Evolutionary conservation across 176 grass and related monocot genomes (phyloP), one percentile per base, ranked within the genome.

Genomic region (Triticum turgidum): DNA sequence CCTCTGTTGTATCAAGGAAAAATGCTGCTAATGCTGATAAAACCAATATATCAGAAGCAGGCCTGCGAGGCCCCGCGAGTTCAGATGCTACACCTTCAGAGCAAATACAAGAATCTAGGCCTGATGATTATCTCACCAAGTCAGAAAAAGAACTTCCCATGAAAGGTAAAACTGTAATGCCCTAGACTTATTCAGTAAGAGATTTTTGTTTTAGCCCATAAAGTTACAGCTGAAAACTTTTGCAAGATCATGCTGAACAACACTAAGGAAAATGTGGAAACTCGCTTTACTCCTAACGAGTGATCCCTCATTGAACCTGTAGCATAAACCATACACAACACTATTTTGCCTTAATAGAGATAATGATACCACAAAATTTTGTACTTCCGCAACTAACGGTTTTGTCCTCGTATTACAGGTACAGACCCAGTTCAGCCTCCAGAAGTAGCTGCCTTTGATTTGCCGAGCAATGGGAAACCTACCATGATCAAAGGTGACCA

Each of bases 361-460:
- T 82, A 77, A 47, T 21, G 29, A 37, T 47, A 25, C 35, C 27
- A 61, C 29, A 72, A 51, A 13, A 59, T 0, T 79, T 38, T 63
- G 41, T 51, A 11, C 27, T 78, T 47, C 78, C 22, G 47, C 8
- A 21, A 78, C 51, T 78, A 30, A 66, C 18, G 22, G 63, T 47
- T 47, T 11, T 38, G 29, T 39, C 21, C 34, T 81, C 21, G 61
- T 52, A 73, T 73, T 70, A 49, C 14, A 84, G 87, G 41, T 51
- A 63, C n/a, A 34, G 13, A 62, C 72, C 12, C 65, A 49, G 52
- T 79, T 39, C 65, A 72, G 20, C 14, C 54, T 84, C 42, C 52
- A 52, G 9, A 62, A 27, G 52, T 27, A 83, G 13, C 80, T 70
- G 42, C 63, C 21, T 58, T 69, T 67, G 71, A 87, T 76, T 67